Evolutionary conservation across 2,329 filamentous ascomycete genomes (phyloP).

Genomic region (Verticillium dahliae): DNA sequence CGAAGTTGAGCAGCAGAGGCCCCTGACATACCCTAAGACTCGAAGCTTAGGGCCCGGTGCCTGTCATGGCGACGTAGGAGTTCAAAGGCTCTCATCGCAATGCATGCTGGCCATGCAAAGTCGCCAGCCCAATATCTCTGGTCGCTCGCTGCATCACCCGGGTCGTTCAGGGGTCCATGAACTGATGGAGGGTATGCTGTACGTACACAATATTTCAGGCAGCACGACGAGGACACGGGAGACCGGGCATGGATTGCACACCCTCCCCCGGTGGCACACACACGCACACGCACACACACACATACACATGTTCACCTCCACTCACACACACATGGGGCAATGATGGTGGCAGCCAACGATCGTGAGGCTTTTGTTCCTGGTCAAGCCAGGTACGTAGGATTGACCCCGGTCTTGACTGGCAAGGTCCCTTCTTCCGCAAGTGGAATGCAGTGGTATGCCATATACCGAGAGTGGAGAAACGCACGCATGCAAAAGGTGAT

Average conservation of each 20-base stretch:
- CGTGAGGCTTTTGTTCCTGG: slow-evolving; percentile 3
- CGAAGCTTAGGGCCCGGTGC: not conserved
- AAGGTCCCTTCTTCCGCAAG: not conserved
- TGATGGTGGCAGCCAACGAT: not conserved
- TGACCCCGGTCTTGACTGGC: not conserved
- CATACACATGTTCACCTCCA: not conserved
- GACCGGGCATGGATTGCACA: not conserved
- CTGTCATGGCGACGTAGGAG: not conserved
- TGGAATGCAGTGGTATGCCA: not conserved
- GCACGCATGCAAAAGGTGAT: not conserved
- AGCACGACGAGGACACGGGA: not conserved
- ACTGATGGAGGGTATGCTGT: not conserved
- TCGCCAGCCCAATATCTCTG: not conserved
- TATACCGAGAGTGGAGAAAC: slow-evolving; percentile 2
- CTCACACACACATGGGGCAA: not conserved
- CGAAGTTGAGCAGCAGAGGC: not conserved
- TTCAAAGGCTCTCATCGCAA: not conserved
- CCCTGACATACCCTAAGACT: too few relatives aligned
- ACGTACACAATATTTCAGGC: not conserved
- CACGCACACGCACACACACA: not conserved
- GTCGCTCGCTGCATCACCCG: not conserved
- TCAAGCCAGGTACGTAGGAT: not conserved
- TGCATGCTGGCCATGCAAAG: not conserved
- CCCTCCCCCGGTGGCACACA: slow-evolving; percentile 3
- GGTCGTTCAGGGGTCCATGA: not conserved